phyloP scores from a whole-genome alignment of 306 rosid species.

The Argentina anserina region DNA sequence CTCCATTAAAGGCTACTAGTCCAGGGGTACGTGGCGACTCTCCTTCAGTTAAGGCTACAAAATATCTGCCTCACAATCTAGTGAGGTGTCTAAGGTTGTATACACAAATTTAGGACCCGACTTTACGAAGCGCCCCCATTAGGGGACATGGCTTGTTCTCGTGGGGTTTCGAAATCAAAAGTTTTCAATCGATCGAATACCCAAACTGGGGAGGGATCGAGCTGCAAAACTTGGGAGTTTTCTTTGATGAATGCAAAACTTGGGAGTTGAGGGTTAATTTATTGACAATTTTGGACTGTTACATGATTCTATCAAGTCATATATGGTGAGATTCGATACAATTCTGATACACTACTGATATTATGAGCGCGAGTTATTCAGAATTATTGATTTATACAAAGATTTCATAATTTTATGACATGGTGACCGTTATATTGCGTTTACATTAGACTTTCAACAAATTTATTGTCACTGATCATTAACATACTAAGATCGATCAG shows the following conservation, averaged over 20 bases:
- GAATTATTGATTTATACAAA: no score
- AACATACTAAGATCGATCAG: no score
- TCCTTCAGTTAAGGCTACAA: not conserved
- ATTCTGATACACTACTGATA: no score
- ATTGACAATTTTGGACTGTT: no score
- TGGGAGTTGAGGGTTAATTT: no score
- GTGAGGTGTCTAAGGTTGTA: slow-evolving; percentile 2
- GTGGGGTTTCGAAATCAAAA: not conserved
- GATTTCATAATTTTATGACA: not conserved
- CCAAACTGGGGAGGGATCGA: not conserved
- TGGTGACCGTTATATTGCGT: not conserved
- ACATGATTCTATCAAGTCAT: no score
- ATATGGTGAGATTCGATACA: no score
- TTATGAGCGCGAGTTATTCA: no score
- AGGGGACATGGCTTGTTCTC: not conserved
- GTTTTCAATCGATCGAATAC: not conserved
- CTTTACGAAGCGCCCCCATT: slow-evolving; percentile 5
- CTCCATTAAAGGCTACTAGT: not conserved
- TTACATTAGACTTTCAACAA: no score
- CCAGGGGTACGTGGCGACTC: slow-evolving; percentile 27
- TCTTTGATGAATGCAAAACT: no score
- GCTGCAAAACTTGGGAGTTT: no score
- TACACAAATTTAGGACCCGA: not conserved
- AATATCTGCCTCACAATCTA: slow-evolving; percentile 1
- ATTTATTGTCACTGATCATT: not conserved